These are phyloP conservation scores for Starmerella vaccinii DNA, from an alignment of 805 yeast species.

Conservation along the genomic window DNA sequence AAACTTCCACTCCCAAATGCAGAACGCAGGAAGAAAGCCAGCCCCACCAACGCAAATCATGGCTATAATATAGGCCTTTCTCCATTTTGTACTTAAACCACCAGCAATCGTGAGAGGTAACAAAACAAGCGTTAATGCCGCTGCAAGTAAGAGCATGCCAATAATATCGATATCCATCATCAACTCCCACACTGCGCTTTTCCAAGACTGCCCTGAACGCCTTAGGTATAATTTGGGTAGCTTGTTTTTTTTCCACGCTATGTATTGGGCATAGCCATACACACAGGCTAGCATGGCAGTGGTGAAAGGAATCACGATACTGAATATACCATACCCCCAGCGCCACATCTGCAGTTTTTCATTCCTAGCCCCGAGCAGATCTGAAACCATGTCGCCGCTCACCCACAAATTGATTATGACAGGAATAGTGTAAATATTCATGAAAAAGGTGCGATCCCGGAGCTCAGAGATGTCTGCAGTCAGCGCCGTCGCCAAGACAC, in stretches of 20 bases:
- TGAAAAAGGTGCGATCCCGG: slow-evolving; percentile 58
- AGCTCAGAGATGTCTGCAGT: slow-evolving; percentile 57
- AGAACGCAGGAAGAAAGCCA: slow-evolving; percentile 45
- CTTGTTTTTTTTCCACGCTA: slow-evolving; percentile 39
- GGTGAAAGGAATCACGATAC: slow-evolving; percentile 57
- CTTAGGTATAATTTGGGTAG: slow-evolving; percentile 8
- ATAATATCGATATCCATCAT: slow-evolving; percentile 60
- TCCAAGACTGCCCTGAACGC: slow-evolving; percentile 30
- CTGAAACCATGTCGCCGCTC: slow-evolving; percentile 39
- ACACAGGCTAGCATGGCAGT: slow-evolving; percentile 48
- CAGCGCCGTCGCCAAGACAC: slow-evolving; percentile 46
- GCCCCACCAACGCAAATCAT: slow-evolving; percentile 35
- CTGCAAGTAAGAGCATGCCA: slow-evolving; percentile 49
- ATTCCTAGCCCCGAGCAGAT: slow-evolving; percentile 1
- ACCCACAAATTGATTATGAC: slow-evolving; percentile 71
- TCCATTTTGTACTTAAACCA: slow-evolving; percentile 48
- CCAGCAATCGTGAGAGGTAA: slow-evolving; percentile 71
- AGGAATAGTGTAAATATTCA: slow-evolving; percentile 60
- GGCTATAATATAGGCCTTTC: slow-evolving; percentile 49
- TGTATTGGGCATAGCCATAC: slow-evolving; percentile 45
- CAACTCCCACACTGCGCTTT: slow-evolving; percentile 19
- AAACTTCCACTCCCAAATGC: slow-evolving; percentile 42
- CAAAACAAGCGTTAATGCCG: slow-evolving; percentile 53
- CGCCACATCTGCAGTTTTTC: slow-evolving; percentile 37
- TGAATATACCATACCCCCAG: slow-evolving; percentile 76